phyloP scores from a whole-genome alignment of 140 eudicot species.

The Erigeron philadelphicus region DNA sequence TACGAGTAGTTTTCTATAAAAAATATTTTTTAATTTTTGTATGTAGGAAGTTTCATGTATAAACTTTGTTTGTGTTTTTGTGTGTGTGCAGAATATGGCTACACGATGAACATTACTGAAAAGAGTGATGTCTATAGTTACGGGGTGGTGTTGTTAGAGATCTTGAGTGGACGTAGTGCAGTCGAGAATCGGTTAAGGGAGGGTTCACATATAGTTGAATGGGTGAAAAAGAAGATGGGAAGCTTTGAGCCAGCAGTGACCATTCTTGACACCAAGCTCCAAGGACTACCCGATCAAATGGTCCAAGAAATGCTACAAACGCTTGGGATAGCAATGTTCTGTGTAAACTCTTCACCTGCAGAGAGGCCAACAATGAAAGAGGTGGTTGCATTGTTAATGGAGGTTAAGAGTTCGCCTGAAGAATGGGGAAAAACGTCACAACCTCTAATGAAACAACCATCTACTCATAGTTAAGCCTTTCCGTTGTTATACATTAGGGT shows the following conservation, averaged over 20 bases:
- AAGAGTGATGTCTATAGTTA: constrained; percentile 96
- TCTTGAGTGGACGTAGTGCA: constrained; percentile 81
- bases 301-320: constrained; percentile 98
- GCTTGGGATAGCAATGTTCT: constrained; percentile 90
- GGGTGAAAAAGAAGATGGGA: constrained; percentile 98
- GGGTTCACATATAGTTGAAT: constrained; percentile 85
- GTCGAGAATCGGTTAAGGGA: constrained; percentile 70
- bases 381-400: constrained; percentile 93
- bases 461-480: constrained; percentile 43
- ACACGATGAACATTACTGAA: constrained; percentile 91
- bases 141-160: constrained; percentile 85
- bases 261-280: constrained; percentile 70
- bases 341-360: constrained; percentile 75
- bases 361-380: constrained; percentile 97
- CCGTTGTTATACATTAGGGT: constrained; percentile 22
- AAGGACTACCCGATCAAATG: constrained; percentile 81
- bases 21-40: neutral
- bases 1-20: neutral
- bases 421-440: constrained; percentile 89
- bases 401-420: constrained; percentile 80
- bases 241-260: constrained; percentile 84
- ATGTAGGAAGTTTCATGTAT: neutral
- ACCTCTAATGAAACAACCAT: constrained; percentile 83
- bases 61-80: neutral
- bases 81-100: constrained; percentile 70